A percentile compares a stretch with the other conserved stretches of the same genome.
phyloP scores from a whole-genome alignment of 768 basidiomycete genomes.

The Daedaleopsis nitida region DNA sequence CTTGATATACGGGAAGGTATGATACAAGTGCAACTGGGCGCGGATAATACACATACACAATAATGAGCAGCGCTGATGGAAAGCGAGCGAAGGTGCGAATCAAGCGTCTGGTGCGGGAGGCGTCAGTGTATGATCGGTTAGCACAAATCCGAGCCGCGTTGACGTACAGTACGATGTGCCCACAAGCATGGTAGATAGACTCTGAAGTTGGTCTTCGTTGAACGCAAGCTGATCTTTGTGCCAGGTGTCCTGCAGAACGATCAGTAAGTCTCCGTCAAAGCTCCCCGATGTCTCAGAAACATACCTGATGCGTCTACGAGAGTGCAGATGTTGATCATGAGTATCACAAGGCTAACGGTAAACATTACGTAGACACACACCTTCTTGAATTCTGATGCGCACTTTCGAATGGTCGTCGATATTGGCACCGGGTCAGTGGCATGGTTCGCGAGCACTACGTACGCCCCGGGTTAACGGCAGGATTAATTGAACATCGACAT shows the following conservation, averaged over 20 bases:
- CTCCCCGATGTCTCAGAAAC: not conserved
- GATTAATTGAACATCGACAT: not conserved
- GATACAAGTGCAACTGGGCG: not conserved
- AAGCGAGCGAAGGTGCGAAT: not conserved
- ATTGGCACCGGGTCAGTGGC: conserved; percentile 88
- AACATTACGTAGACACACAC: conserved; percentile 38
- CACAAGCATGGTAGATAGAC: conserved; percentile 84
- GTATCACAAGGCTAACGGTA: not conserved
- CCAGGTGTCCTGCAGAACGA: conserved; percentile 74
- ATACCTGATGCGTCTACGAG: conserved; percentile 39
- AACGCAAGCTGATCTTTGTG: conserved; percentile 86
- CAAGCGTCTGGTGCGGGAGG: conserved; percentile 11
- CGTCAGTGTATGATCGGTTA: not conserved
- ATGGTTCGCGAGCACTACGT: conserved; percentile 69
- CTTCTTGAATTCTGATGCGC: conserved; percentile 86
- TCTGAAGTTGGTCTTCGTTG: conserved; percentile 87
- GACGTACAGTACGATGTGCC: conserved; percentile 88
- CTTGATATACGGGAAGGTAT: not conserved
- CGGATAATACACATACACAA: not conserved
- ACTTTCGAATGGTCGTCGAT: conserved; percentile 85
- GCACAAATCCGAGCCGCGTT: not conserved
- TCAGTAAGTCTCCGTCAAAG: conserved; percentile 13
- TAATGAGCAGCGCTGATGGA: conserved; percentile 5
- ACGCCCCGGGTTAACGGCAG: conserved; percentile 3
- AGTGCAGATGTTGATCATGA: conserved; percentile 1